Evolutionary conservation across 257 asterid genomes (phyloP).

Genomic region (Penstemon eatonii): DNA sequence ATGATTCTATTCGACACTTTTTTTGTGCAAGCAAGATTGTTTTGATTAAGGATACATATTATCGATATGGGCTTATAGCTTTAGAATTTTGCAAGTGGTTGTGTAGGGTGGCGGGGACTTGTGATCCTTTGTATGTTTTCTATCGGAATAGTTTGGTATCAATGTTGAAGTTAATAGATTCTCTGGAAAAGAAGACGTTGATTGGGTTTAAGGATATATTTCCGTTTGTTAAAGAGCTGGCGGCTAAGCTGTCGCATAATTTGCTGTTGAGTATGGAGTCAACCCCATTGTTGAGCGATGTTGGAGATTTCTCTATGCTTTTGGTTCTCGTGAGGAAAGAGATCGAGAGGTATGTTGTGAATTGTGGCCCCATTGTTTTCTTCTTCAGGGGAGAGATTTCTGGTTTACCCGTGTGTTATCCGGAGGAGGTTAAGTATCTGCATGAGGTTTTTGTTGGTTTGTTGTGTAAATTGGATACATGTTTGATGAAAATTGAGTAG

Average conservation of each 20-base stretch:
- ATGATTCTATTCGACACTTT: slow-evolving; percentile 61
- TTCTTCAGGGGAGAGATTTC: slow-evolving; percentile 39
- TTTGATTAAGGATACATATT: slow-evolving; percentile 33
- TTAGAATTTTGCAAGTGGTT: slow-evolving; percentile 70
- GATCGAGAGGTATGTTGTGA: slow-evolving; percentile 31
- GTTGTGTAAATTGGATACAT: slow-evolving; percentile 51
- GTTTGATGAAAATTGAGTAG: slow-evolving; percentile 61
- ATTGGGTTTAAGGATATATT: slow-evolving; percentile 54
- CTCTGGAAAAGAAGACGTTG: slow-evolving; percentile 28
- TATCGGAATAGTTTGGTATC: slow-evolving; percentile 61
- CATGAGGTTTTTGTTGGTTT: slow-evolving; percentile 45
- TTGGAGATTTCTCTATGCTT: slow-evolving; percentile 61
- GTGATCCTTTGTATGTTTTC: slow-evolving; percentile 48
- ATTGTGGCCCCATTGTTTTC: slow-evolving; percentile 34
- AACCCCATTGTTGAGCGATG: slow-evolving; percentile 37
- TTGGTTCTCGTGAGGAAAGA: slow-evolving; percentile 40
- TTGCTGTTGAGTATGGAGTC: slow-evolving; percentile 41
- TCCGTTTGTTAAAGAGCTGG: slow-evolving; percentile 63
- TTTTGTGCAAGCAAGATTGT: slow-evolving; percentile 41
- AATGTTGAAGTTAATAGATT: slow-evolving; percentile 38
- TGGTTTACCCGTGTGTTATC: slow-evolving; percentile 31
- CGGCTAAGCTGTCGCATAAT: slow-evolving; percentile 42
- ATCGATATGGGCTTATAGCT: slow-evolving; percentile 48
- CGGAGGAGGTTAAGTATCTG: slow-evolving; percentile 44
- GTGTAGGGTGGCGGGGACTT: slow-evolving; percentile 44